Evolutionary conservation across 23 red algal genomes (phyloP).

Genomic region (Gracilaria caudata): DNA sequence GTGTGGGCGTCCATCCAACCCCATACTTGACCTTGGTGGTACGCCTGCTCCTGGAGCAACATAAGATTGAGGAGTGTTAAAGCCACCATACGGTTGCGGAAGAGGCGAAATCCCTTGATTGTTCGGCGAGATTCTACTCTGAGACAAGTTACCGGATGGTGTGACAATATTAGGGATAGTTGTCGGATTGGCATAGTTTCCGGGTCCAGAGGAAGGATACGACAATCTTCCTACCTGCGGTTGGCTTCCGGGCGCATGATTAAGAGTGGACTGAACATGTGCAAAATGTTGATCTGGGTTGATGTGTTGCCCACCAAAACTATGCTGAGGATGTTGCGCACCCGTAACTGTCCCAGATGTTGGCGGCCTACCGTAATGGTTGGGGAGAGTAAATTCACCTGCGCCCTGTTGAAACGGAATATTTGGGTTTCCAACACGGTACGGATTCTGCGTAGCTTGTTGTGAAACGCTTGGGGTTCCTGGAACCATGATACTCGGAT

Average conservation of each 20-base stretch:
- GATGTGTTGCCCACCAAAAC: background rate
- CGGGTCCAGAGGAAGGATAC: background rate
- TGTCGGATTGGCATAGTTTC: background rate
- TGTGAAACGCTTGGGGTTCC: background rate
- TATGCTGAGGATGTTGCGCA: background rate
- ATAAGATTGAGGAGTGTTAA: background rate
- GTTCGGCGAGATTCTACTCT: background rate
- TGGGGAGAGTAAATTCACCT: background rate
- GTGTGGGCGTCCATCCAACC: background rate
- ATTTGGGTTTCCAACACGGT: background rate
- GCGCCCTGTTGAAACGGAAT: background rate
- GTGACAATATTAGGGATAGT: background rate
- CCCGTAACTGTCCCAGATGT: background rate
- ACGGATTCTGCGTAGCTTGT: background rate
- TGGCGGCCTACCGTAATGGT: background rate
- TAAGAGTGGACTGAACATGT: background rate
- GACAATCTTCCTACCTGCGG: background rate
- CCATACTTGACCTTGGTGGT: background rate
- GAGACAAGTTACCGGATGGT: background rate
- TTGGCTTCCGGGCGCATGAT: background rate
- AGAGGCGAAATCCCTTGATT: background rate
- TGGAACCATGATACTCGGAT: background rate
- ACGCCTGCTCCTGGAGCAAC: background rate
- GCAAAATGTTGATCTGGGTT: background rate
- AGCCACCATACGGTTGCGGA: background rate